These are phyloP conservation scores for Colletotrichum zoysiae DNA, from an alignment of 2,329 filamentous ascomycete genomes.

Conservation along the genomic window DNA sequence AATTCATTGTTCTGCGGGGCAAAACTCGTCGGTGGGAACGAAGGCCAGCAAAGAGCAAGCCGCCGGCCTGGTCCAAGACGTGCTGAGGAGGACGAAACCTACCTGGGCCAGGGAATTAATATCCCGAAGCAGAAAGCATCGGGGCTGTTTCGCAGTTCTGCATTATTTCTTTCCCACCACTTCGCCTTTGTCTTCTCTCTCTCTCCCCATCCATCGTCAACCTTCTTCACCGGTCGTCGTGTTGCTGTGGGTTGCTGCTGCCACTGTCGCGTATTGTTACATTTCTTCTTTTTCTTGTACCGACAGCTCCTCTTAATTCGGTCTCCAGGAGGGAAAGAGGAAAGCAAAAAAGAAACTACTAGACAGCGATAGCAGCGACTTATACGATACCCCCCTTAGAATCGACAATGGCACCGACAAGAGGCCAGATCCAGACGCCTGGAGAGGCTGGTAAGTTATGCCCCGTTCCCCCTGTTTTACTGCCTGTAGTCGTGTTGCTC, in stretches of 20 bases:
- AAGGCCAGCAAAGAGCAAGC: conserved; percentile 18
- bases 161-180: conserved; percentile 10
- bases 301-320: neutral
- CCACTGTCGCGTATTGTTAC: neutral
- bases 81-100: conserved; percentile 26
- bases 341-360: neutral
- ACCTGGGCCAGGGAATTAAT: conserved; percentile 27
- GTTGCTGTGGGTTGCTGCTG: conserved; percentile 10
- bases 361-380: neutral
- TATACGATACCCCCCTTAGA: conserved; percentile 18
- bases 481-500: conserved; percentile 11
- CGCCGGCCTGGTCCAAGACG: neutral
- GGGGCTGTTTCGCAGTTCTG: conserved; percentile 26
- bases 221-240: conserved; percentile 11
- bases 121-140: conserved; percentile 34
- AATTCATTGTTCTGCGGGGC: conserved; percentile 43
- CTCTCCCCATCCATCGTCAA: neutral
- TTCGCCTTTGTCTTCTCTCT: conserved; percentile 1
- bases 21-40: conserved; percentile 34
- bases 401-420: conserved; percentile 42
- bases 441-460: conserved; percentile 72
- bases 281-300: neutral
- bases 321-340: conserved; percentile 4
- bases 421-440: conserved; percentile 66
- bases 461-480: conserved; percentile 6